Evolutionary conservation across 495 filamentous ascomycete species (phyloP).

Genomic region (Aspergillus indologenus): DNA sequence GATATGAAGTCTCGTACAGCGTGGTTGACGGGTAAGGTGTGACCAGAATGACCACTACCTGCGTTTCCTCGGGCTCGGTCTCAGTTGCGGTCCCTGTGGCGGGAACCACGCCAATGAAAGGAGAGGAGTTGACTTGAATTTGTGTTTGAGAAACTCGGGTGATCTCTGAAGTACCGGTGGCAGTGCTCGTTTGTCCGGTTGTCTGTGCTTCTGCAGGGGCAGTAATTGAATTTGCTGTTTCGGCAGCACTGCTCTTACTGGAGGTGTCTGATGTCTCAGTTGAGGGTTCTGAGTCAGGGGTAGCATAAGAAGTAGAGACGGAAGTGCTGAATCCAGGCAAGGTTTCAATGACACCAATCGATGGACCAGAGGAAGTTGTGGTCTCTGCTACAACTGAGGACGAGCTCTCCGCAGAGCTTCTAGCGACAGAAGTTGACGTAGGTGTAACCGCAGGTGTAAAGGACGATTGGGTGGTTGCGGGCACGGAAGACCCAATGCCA

Average conservation of each 20-base stretch:
- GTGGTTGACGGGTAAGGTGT: slow-evolving; percentile 9
- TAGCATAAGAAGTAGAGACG: neutral
- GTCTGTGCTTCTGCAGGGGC: neutral
- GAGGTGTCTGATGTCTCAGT: neutral
- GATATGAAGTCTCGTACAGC: neutral
- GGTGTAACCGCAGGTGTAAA: neutral
- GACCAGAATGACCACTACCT: slow-evolving; percentile 7
- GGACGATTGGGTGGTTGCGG: neutral
- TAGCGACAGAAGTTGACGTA: neutral
- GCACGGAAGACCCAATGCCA: neutral
- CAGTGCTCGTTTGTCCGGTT: neutral
- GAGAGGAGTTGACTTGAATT: neutral
- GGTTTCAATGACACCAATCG: neutral
- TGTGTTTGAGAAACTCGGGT: neutral
- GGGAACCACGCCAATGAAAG: neutral
- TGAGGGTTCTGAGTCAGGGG: neutral
- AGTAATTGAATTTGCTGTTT: neutral
- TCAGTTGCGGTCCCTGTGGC: neutral
- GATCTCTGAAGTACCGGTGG: neutral
- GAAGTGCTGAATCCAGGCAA: neutral
- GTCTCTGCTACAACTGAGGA: neutral
- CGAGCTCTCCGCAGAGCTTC: neutral
- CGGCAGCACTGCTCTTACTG: neutral
- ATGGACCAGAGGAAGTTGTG: neutral
- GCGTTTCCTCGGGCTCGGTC: neutral